Conservation (phyloP, 257 asterid genomes). For the Nicotiana sylvestris region DNA sequence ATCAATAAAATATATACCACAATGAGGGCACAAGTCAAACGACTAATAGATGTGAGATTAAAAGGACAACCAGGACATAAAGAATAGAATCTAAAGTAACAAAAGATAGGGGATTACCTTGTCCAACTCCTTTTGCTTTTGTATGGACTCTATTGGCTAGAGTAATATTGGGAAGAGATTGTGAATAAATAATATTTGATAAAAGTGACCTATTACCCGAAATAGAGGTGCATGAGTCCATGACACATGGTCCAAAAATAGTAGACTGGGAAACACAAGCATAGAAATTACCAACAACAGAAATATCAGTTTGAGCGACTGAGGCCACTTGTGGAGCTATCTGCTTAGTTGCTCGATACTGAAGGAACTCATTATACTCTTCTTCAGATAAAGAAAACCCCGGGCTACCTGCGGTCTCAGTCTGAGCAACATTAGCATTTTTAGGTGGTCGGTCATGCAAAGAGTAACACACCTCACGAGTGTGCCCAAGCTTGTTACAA, state of each 20-base stretch:
- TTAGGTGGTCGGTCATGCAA: constrained; percentile 16
- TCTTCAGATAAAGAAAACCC: background rate
- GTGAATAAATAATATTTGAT: too few relatives aligned
- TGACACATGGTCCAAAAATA: background rate
- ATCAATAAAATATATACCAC: background rate
- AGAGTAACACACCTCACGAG: background rate
- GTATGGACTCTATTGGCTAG: too few relatives aligned
- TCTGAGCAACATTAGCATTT: background rate
- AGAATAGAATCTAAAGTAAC: background rate
- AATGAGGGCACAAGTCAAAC: background rate
- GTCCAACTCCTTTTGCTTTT: background rate
- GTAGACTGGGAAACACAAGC: background rate
- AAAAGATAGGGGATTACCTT: background rate
- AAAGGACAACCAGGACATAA: background rate
- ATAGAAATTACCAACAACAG: background rate
- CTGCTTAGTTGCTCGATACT: background rate
- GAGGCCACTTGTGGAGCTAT: background rate
- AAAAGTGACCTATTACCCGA: background rate
- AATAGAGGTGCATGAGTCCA: background rate
- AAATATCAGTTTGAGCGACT: background rate
- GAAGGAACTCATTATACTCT: background rate
- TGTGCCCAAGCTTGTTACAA: constrained; percentile 22
- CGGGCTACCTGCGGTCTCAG: background rate
- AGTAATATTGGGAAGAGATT: too few relatives aligned
- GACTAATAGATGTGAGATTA: background rate